Evolutionary conservation across 1,284 basidiomycete species (phyloP).

Genomic region (Salmacisia buchloeana): DNA sequence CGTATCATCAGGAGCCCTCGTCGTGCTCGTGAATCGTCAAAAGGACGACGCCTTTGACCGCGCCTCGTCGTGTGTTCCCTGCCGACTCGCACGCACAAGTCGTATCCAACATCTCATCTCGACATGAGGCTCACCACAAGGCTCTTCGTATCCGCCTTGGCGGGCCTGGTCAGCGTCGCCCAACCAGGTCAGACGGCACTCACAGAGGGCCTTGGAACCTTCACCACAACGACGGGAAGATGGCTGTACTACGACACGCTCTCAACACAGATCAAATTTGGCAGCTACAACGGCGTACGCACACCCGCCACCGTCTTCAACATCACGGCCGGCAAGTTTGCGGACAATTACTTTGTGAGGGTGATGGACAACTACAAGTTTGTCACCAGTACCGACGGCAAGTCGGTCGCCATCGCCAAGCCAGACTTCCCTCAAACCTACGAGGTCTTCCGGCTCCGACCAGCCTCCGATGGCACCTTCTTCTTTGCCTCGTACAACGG

Average conservation of each 20-base stretch:
- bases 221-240: background rate
- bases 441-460: slow-evolving; percentile 1
- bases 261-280: background rate
- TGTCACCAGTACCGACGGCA: background rate
- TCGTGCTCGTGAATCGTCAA: too few species aligned
- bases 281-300: background rate
- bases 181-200: too few species aligned
- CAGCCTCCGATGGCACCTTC: slow-evolving; percentile 3
- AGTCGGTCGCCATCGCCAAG: background rate
- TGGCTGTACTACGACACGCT: slow-evolving; percentile 9
- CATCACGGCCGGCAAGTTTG: slow-evolving; percentile 2
- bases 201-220: background rate
- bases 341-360: too few species aligned
- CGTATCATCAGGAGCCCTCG: too few species aligned
- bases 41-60: too few species aligned
- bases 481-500: slow-evolving; percentile 7
- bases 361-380: background rate
- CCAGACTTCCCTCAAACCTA: background rate
- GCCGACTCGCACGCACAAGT: too few species aligned
- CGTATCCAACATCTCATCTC: too few species aligned
- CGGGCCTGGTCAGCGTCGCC: too few species aligned
- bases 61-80: too few species aligned
- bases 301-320: slow-evolving; percentile 10
- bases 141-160: too few species aligned
- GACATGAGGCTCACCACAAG: too few species aligned